Evolutionary conservation across 768 basidiomycete genomes (phyloP).

Genomic region (Cystobasidium onofrii): DNA sequence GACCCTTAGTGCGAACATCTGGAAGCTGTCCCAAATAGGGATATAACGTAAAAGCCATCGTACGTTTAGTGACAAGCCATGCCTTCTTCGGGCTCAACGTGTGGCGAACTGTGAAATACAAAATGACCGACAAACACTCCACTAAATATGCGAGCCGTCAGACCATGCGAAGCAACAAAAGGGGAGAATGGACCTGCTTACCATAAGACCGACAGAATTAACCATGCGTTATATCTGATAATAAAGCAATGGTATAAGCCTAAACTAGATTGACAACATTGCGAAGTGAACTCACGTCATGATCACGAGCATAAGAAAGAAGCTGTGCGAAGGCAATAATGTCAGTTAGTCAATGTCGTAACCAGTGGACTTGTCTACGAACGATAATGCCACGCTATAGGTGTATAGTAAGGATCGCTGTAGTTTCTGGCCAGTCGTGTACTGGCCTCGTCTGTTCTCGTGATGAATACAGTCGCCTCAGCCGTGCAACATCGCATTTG

Average conservation of each 20-base stretch:
- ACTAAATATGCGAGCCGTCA: too few species aligned
- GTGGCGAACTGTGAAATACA: constrained; percentile 9
- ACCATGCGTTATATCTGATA: constrained; percentile 20
- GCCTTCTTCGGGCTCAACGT: constrained; percentile 7
- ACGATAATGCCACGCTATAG: constrained; percentile 23
- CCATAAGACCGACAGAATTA: constrained; percentile 10
- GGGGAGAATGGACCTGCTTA: not conserved
- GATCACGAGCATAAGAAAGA: constrained; percentile 29
- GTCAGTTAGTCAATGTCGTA: too few species aligned
- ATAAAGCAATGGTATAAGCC: too few species aligned
- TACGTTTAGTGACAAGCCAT: constrained; percentile 30
- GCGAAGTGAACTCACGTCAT: constrained; percentile 24
- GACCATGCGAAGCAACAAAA: too few species aligned
- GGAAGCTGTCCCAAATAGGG: too few species aligned
- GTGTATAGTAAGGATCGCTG: constrained; percentile 4
- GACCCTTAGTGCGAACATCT: too few species aligned
- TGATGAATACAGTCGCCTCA: too few species aligned
- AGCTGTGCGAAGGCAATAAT: too few species aligned
- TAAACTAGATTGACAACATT: not conserved
- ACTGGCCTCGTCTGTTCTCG: not conserved
- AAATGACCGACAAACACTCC: constrained; percentile 25
- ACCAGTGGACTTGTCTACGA: not conserved
- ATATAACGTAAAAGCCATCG: too few species aligned
- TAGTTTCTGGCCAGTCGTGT: not conserved
- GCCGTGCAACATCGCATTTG: too few species aligned